Evolutionary conservation across 2,329 filamentous ascomycete genomes (phyloP), one percentile per base, ranked within the genome.

Genomic region (Coniella lustricola): DNA sequence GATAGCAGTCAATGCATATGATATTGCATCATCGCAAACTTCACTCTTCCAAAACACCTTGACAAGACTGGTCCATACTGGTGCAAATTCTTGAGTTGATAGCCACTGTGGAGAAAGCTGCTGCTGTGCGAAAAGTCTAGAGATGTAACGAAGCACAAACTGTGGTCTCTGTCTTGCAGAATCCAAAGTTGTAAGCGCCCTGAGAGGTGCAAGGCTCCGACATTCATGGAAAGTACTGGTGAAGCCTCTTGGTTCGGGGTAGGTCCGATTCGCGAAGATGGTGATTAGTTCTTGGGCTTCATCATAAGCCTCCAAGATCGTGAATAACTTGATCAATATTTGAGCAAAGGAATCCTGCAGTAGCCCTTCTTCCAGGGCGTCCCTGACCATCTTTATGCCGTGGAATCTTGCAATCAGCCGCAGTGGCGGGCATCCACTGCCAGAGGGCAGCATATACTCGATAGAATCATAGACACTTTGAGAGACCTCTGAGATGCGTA

Each of bases 391-490:
- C 25, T 65, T 56, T 14, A 76, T 51, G 7, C 69, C 72, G 50
- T 79, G 73, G 14, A 72, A 67, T 37, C 73, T 66, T 13, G 73
- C 68, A 10, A 76, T 62, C 2, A 59, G 56, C 41, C 68, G 64
- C 1, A 79, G 63, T 50, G 71, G 67, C 46, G 59, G 68, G 71
- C 74, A 77, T 13, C 74, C 74, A 25, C 59, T 52, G 2, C 61
- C 60, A 1, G 58, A 56, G 17, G 64, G 60, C 7, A 72, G 71
- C 3, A 75, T 56, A 2, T 61, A 54, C 54, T 78, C 74, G 14
- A 79, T 55, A 14, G 76, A 69, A 38, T 69, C 64, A 53, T 78
- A 79, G 18, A 76, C 64, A 3, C 71, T 64, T 13, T 66, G 62
- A 0, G 72, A 70, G 4, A 70, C 63, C 37, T 70, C 59, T 16